A percentile compares a stretch with the other conserved stretches of the same genome.
phyloP scores from a whole-genome alignment of 1,284 basidiomycete genomes.

The Papiliotrema terrestris region DNA sequence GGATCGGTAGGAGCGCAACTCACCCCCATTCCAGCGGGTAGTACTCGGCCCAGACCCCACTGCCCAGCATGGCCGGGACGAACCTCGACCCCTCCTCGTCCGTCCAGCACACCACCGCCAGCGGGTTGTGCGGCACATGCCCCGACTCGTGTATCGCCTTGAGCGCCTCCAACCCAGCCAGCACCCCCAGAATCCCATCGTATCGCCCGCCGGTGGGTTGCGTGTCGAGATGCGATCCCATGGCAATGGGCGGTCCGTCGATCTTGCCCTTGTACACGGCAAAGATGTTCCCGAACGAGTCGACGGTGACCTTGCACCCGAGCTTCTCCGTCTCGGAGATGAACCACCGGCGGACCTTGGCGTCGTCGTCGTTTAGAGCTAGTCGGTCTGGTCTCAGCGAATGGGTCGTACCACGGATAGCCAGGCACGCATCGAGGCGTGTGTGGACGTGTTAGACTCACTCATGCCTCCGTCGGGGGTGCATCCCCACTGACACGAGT shows the following conservation, averaged over 20 bases:
- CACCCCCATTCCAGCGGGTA: constrained; percentile 11
- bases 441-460: not conserved
- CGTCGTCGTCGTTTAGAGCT: constrained; percentile 34
- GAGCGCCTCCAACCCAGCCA: constrained; percentile 25
- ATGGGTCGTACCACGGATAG: no score
- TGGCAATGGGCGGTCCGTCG: constrained; percentile 22
- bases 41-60: constrained; percentile 32
- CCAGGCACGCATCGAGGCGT: no score
- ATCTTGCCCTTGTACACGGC: constrained; percentile 23
- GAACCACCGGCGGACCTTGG: constrained; percentile 36
- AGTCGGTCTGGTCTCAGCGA: constrained; percentile 15
- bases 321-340: constrained; percentile 26
- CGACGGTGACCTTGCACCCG: constrained; percentile 31
- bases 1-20: no score
- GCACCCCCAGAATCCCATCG: constrained; percentile 36
- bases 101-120: constrained; percentile 26
- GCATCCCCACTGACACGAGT: not conserved
- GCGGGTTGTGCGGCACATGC: constrained; percentile 17
- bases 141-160: constrained; percentile 9
- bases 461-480: constrained; percentile 8
- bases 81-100: constrained; percentile 36
- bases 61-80: constrained; percentile 30
- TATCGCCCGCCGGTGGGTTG: constrained; percentile 35
- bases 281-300: constrained; percentile 43
- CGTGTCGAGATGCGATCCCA: constrained; percentile 37